Conservation (phyloP, 1,284 basidiomycete species). For the Sporisorium scitamineum region DNA sequence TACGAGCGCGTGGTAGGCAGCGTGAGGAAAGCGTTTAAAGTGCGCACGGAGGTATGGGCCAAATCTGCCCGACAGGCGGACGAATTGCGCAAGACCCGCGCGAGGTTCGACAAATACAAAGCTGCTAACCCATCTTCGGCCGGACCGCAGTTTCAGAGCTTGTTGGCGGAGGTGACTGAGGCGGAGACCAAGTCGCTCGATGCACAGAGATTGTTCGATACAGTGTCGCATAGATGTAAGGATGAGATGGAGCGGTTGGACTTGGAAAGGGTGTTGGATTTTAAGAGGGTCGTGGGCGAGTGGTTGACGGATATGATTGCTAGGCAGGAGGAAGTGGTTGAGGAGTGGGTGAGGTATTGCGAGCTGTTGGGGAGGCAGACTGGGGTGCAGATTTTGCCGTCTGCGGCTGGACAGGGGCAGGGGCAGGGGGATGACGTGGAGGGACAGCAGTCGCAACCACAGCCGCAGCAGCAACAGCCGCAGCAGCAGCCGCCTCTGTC, state of each 20-base stretch:
- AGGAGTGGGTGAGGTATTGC: slow-evolving; percentile 59
- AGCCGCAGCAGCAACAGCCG: slow-evolving; percentile 4
- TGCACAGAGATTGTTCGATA: slow-evolving; percentile 83
- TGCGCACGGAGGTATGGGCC: slow-evolving; percentile 82
- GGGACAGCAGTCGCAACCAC: neutral
- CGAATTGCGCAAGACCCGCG: slow-evolving; percentile 79
- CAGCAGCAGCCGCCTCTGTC: neutral
- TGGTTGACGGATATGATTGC: slow-evolving; percentile 85
- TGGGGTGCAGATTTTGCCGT: slow-evolving; percentile 32
- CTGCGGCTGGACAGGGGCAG: neutral
- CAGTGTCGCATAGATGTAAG: slow-evolving; percentile 87
- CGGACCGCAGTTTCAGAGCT: slow-evolving; percentile 48
- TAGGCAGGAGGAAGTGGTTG: slow-evolving; percentile 80
- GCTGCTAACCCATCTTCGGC: slow-evolving; percentile 71
- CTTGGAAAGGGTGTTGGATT: slow-evolving; percentile 88
- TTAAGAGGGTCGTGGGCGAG: slow-evolving; percentile 80
- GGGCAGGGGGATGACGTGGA: neutral
- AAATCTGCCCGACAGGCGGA: slow-evolving; percentile 74
- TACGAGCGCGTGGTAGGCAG: slow-evolving; percentile 90
- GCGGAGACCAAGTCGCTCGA: slow-evolving; percentile 50
- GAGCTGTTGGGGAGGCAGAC: slow-evolving; percentile 58
- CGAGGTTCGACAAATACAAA: slow-evolving; percentile 84
- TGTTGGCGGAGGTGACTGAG: slow-evolving; percentile 47
- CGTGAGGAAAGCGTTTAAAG: slow-evolving; percentile 86
- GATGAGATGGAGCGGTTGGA: slow-evolving; percentile 93